phyloP scores from a whole-genome alignment of 331 rosid genomes.

The Prunus yedoensis region DNA sequence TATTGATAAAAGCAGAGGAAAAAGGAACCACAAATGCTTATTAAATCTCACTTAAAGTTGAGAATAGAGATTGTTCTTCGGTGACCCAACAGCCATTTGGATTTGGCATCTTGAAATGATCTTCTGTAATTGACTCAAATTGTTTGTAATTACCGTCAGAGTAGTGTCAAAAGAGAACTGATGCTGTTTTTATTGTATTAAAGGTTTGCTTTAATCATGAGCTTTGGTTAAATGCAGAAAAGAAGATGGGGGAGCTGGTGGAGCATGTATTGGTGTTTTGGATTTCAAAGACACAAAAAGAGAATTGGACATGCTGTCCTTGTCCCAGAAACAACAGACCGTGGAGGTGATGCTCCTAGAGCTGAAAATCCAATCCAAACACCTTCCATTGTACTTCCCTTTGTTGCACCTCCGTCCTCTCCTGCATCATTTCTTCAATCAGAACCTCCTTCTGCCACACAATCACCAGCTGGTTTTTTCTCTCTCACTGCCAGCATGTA shows the following conservation, averaged over 20 bases:
- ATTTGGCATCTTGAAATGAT: not conserved
- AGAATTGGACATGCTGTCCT: slow-evolving; percentile 77
- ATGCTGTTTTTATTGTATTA: slow-evolving; percentile 20
- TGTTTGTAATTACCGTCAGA: not conserved
- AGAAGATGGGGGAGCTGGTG: slow-evolving; percentile 85
- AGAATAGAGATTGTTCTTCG: not conserved
- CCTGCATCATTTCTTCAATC: slow-evolving; percentile 91
- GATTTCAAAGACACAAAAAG: slow-evolving; percentile 56
- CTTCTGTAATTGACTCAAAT: not conserved
- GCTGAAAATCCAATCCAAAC: slow-evolving; percentile 51
- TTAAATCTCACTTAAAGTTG: not conserved
- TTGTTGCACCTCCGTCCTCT: slow-evolving; percentile 92
- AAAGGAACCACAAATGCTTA: not conserved
- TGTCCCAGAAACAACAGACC: slow-evolving; percentile 55
- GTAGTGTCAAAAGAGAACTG: slow-evolving; percentile 8
- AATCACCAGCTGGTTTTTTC: slow-evolving; percentile 66
- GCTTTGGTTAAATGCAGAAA: slow-evolving; percentile 56
- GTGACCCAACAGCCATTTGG: not conserved
- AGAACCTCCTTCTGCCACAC: slow-evolving; percentile 82
- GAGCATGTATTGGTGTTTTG: slow-evolving; percentile 75
- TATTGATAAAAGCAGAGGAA: not conserved
- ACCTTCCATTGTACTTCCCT: slow-evolving; percentile 55
- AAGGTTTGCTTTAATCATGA: slow-evolving; percentile 12
- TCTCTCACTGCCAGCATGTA: slow-evolving; percentile 77
- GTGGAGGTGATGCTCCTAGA: slow-evolving; percentile 34